These are phyloP conservation scores for Durio zibethinus DNA, from an alignment of 345 rosid species.

Conservation along the genomic window DNA sequence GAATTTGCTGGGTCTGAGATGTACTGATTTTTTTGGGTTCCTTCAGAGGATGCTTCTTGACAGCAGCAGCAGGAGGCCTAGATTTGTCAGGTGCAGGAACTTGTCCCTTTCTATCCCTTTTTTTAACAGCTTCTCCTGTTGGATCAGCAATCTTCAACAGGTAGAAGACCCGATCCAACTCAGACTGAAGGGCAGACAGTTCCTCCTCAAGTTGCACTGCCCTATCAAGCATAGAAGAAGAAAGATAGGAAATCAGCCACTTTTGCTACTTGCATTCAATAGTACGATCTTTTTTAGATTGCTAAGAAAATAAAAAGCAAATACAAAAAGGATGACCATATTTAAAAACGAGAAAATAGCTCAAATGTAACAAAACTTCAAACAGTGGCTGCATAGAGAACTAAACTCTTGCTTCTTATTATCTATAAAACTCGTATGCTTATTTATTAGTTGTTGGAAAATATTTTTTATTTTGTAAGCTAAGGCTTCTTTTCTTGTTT, in stretches of 20 bases:
- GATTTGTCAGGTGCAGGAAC: conserved; percentile 32
- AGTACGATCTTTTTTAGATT: too few relatives aligned
- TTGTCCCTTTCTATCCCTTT: conserved; percentile 47
- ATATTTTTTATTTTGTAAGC: background rate
- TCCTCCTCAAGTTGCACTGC: conserved; percentile 61
- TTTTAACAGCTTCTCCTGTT: conserved; percentile 68
- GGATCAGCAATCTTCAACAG: conserved; percentile 94
- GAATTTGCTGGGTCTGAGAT: conserved; percentile 31
- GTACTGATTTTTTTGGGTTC: conserved; percentile 33
- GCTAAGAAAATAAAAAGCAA: background rate
- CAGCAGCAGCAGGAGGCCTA: conserved; percentile 33
- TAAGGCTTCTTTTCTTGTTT: background rate
- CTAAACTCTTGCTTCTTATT: background rate
- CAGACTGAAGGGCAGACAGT: conserved; percentile 60
- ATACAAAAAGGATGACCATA: background rate
- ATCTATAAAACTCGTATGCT: background rate
- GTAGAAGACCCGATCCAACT: conserved; percentile 62
- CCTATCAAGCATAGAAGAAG: conserved; percentile 62
- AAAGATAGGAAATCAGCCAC: conserved; percentile 20
- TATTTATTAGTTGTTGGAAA: background rate
- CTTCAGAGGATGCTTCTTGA: conserved; percentile 28
- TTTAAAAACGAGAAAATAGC: background rate
- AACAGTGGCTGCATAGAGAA: background rate
- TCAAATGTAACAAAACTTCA: background rate
- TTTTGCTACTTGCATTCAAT: background rate